Conservation (phyloP, 371 early-diverging fungal species). For the Mucor velutinosus region DNA sequence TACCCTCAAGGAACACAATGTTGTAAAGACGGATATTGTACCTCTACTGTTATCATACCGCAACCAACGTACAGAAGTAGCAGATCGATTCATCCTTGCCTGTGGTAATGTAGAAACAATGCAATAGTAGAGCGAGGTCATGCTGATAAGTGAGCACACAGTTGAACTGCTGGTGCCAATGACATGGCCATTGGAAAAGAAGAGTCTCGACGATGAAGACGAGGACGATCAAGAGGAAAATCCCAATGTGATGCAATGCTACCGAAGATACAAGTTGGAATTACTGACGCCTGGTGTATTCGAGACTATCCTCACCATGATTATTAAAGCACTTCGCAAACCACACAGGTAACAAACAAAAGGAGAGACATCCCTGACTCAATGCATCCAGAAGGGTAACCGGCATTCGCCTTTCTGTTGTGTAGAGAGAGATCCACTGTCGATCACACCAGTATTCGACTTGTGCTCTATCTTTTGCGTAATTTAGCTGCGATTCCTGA, state of each 20-base stretch:
- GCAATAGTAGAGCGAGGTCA: not conserved
- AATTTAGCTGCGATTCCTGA: conserved; percentile 85
- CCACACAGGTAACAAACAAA: conserved; percentile 45
- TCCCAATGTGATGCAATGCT: conserved; percentile 53
- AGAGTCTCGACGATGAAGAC: conserved; percentile 34
- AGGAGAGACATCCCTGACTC: not conserved
- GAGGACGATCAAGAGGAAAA: conserved; percentile 47
- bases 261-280: conserved; percentile 71
- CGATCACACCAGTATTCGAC: conserved; percentile 73
- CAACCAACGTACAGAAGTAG: conserved; percentile 38
- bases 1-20: conserved; percentile 71
- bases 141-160: conserved; percentile 9
- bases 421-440: conserved; percentile 61
- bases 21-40: conserved; percentile 75
- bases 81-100: conserved; percentile 58
- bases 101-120: conserved; percentile 45
- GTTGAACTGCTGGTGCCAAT: conserved; percentile 77
- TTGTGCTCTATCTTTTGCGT: conserved; percentile 76
- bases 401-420: not conserved
- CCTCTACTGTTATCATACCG: conserved; percentile 72
- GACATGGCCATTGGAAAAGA: conserved; percentile 64
- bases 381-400: not conserved
- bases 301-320: conserved; percentile 41
- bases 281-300: conserved; percentile 63
- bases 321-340: conserved; percentile 56